A percentile compares a stretch with the other conserved stretches of the same genome.
These are phyloP conservation scores for Cladosporium sp. DNA, from an alignment of 2,329 filamentous ascomycete genomes.

Conservation along the genomic window DNA sequence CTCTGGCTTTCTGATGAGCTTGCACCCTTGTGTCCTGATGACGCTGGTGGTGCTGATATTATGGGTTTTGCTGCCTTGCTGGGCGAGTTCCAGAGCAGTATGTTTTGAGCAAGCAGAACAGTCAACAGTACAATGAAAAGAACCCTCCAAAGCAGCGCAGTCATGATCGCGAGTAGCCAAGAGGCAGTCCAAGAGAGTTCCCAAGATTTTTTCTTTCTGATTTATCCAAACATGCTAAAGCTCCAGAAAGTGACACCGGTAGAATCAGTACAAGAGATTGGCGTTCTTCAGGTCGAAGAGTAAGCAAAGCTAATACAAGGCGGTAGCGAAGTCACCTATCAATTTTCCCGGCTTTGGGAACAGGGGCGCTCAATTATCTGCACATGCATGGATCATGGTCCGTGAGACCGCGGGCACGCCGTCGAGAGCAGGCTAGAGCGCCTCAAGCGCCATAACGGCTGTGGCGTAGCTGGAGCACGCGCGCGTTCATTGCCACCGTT, in stretches of 20 bases:
- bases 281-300: neutral
- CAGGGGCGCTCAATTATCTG: conserved; percentile 19
- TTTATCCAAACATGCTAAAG: neutral
- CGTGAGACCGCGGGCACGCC: conserved; percentile 17
- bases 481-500: neutral
- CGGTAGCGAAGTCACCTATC: conserved; percentile 9
- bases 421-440: conserved; percentile 14
- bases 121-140: conserved; percentile 11
- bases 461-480: neutral
- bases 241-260: neutral
- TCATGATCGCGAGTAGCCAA: conserved; percentile 4
- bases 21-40: conserved; percentile 4
- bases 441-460: conserved; percentile 7
- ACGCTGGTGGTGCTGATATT: neutral
- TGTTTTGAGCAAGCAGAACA: conserved; percentile 16
- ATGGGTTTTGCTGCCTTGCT: neutral
- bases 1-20: neutral
- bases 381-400: conserved; percentile 19
- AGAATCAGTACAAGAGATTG: neutral
- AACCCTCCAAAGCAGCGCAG: conserved; percentile 13
- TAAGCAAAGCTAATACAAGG: neutral
- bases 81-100: conserved; percentile 16
- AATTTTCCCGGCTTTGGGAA: conserved; percentile 12
- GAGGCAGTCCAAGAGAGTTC: neutral
- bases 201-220: neutral